Conservation (phyloP, 768 basidiomycete species). For the Pulveroboletus sp. region DNA sequence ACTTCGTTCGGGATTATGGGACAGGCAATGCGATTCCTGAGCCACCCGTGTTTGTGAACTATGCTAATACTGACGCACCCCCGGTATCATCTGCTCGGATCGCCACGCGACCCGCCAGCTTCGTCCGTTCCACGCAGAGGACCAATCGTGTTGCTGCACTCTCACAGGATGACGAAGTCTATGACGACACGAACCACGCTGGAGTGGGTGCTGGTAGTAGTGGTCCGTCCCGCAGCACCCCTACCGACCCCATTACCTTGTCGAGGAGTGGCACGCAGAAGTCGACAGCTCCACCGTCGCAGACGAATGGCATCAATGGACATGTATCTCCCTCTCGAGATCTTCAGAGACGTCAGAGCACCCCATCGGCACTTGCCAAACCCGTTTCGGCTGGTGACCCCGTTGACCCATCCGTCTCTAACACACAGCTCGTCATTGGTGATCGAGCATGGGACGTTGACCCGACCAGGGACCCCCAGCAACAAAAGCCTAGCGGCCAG, state of each 20-base stretch:
- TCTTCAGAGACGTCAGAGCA: conserved; percentile 25
- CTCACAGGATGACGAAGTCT: conserved; percentile 41
- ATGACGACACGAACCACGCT: conserved; percentile 49
- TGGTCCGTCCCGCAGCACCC: conserved; percentile 31
- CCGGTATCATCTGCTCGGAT: conserved; percentile 55
- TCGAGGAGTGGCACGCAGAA: conserved; percentile 30
- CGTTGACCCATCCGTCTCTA: conserved; percentile 59
- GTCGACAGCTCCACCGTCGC: conserved; percentile 30
- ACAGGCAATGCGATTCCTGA: conserved; percentile 88
- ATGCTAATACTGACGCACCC: conserved; percentile 60
- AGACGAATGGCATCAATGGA: conserved; percentile 29
- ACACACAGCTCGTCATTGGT: conserved; percentile 60
- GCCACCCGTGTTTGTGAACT: conserved; percentile 82
- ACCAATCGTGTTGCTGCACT: conserved; percentile 18
- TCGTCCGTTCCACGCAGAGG: conserved; percentile 40
- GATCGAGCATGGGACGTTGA: conserved; percentile 64
- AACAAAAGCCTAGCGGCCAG: conserved; percentile 18
- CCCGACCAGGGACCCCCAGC: conserved; percentile 60
- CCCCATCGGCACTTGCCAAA: conserved; percentile 19
- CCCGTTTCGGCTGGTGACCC: conserved; percentile 44
- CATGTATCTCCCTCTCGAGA: conserved; percentile 23
- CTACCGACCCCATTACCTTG: conserved; percentile 28
- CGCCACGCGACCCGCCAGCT: conserved; percentile 54
- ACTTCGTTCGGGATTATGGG: conserved; percentile 84
- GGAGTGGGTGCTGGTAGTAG: conserved; percentile 68